These are phyloP conservation scores for Stemphylium beticola DNA, from an alignment of 2,329 filamentous ascomycete species.

Conservation along the genomic window DNA sequence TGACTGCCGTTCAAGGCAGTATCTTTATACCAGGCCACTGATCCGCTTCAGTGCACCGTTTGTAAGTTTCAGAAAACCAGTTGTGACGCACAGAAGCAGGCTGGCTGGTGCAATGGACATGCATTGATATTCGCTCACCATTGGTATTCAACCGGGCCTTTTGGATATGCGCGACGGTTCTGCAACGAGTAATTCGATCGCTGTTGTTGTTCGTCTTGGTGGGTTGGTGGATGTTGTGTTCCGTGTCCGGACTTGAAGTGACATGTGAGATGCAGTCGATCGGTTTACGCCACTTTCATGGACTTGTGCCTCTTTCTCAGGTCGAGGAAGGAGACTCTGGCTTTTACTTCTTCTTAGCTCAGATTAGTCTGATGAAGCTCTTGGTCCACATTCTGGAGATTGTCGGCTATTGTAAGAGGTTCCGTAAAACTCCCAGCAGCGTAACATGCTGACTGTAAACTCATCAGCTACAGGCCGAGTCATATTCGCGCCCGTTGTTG, in stretches of 20 bases:
- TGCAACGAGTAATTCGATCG: conserved; percentile 26
- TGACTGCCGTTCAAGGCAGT: conserved; percentile 21
- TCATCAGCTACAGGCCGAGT: conserved; percentile 24
- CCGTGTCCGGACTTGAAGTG: conserved; percentile 24
- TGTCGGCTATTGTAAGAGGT: conserved; percentile 28
- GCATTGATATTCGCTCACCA: neutral
- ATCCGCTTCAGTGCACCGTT: conserved; percentile 35
- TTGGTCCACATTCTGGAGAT: conserved; percentile 36
- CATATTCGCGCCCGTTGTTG: conserved; percentile 35
- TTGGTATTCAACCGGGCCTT: conserved; percentile 33
- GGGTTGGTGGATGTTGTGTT: neutral
- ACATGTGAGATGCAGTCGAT: conserved; percentile 40
- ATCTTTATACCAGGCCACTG: conserved; percentile 26
- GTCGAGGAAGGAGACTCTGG: conserved; percentile 35
- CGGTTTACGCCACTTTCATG: conserved; percentile 37
- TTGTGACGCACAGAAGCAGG: conserved; percentile 36
- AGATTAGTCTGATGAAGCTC: conserved; percentile 36
- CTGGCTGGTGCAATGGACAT: conserved; percentile 12
- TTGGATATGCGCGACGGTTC: conserved; percentile 33
- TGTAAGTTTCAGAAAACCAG: conserved; percentile 37
- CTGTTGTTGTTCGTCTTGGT: neutral
- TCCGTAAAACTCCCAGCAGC: neutral
- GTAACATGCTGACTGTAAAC: neutral
- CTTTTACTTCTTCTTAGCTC: conserved; percentile 37
- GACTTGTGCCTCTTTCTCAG: conserved; percentile 36